phyloP scores from a whole-genome alignment of 306 rosid genomes.

The Lotus japonicus region DNA sequence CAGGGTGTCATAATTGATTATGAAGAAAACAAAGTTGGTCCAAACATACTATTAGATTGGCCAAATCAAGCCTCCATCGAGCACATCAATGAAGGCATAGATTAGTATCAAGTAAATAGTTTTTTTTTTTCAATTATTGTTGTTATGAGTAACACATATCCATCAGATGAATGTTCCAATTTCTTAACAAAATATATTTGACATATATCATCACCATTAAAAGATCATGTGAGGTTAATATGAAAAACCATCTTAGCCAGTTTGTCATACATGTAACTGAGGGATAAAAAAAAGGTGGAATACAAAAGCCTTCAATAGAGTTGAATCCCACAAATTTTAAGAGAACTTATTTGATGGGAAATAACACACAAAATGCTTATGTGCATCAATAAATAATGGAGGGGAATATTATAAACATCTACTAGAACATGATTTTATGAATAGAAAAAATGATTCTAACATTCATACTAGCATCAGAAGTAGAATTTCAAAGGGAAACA shows the following conservation, averaged over 20 bases:
- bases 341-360: neutral
- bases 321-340: too few relatives aligned
- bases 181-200: neutral
- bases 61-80: neutral
- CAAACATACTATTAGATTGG: too few relatives aligned
- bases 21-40: too few relatives aligned
- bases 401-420: neutral
- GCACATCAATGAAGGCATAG: neutral
- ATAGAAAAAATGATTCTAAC: neutral
- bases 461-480: neutral
- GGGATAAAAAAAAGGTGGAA: too few relatives aligned
- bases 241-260: too few relatives aligned
- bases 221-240: neutral
- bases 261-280: too few relatives aligned
- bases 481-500: neutral
- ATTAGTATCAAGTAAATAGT: neutral
- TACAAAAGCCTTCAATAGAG: too few relatives aligned
- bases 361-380: neutral
- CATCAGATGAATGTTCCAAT: neutral
- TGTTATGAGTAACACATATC: slow-evolving; percentile 10
- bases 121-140: too few relatives aligned
- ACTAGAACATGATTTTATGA: neutral
- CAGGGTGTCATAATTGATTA: too few relatives aligned
- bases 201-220: neutral
- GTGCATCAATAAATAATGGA: neutral